A percentile compares a stretch with the other conserved stretches of the same genome.
phyloP scores from a whole-genome alignment of 2,329 filamentous ascomycete genomes.

The Piedraia hortae region DNA sequence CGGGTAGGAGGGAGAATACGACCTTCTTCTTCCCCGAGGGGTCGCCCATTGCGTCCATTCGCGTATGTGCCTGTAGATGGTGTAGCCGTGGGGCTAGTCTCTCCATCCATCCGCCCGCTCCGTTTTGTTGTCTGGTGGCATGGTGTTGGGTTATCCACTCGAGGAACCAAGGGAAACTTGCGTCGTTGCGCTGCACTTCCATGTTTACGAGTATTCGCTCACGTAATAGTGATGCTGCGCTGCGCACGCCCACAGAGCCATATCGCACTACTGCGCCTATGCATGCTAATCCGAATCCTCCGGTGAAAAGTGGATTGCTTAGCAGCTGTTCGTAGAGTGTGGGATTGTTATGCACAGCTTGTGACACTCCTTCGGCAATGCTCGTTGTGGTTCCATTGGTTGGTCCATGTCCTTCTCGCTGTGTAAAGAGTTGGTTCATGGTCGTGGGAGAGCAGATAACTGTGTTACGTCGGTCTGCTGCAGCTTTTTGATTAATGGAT shows the following conservation, averaged over 20 bases:
- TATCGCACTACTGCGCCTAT: slow-evolving; percentile 60
- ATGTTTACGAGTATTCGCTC: slow-evolving; percentile 78
- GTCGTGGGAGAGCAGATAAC: too few relatives aligned
- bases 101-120: slow-evolving; percentile 24
- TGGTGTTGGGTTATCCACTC: slow-evolving; percentile 58
- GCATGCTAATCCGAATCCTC: slow-evolving; percentile 64
- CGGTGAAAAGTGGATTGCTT: slow-evolving; percentile 26
- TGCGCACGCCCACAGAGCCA: slow-evolving; percentile 47
- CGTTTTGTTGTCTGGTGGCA: slow-evolving; percentile 9
- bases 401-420: too few relatives aligned
- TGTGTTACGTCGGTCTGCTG: too few relatives aligned
- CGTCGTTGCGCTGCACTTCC: slow-evolving; percentile 82
- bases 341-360: too few relatives aligned
- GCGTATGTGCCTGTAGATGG: slow-evolving; percentile 36
- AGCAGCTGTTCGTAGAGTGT: too few relatives aligned
- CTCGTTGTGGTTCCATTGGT: too few relatives aligned
- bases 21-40: slow-evolving; percentile 43
- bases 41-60: slow-evolving; percentile 25
- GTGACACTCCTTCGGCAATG: too few relatives aligned
- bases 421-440: too few relatives aligned
- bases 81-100: slow-evolving; percentile 32
- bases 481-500: too few relatives aligned
- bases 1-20: slow-evolving; percentile 69
- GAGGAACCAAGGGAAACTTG: slow-evolving; percentile 79
- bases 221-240: slow-evolving; percentile 45